Percentiles rank a stretch among this genome's conserved stretches.
phyloP scores from a whole-genome alignment of 2,329 filamentous ascomycete species.

The Botrytis sinoallii region DNA sequence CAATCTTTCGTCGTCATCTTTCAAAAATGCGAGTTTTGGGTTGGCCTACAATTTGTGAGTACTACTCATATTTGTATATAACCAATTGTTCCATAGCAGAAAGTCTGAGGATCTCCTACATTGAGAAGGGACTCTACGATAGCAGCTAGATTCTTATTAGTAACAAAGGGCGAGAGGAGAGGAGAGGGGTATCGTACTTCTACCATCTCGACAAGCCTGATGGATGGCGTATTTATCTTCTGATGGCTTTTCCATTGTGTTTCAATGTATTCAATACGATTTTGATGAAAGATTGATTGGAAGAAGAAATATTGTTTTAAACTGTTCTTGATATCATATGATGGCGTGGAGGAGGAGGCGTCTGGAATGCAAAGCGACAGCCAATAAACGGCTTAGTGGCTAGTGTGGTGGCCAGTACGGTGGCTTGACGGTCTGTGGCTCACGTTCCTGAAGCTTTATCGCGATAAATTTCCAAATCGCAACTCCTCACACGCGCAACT shows the following conservation, averaged over 20 bases:
- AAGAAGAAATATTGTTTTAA: not conserved
- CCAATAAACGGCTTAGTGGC: not conserved
- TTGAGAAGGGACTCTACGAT: conserved; percentile 73
- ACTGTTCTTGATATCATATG: not conserved
- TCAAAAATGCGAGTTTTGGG: conserved; percentile 66
- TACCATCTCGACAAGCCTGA: conserved; percentile 80
- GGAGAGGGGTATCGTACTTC: conserved; percentile 54
- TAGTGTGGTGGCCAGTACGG: not conserved
- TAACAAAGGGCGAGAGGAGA: conserved; percentile 13
- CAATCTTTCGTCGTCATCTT: conserved; percentile 84
- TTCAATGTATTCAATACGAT: not conserved
- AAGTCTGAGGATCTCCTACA: conserved; percentile 44
- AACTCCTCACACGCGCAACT: not conserved
- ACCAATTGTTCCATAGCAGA: not conserved
- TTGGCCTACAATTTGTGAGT: conserved; percentile 56
- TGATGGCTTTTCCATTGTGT: conserved; percentile 15
- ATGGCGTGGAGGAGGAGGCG: conserved; percentile 14
- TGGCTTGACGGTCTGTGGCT: conserved; percentile 3
- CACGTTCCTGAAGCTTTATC: conserved; percentile 17
- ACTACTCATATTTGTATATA: conserved; percentile 8
- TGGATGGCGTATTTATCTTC: conserved; percentile 77
- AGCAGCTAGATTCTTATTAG: conserved; percentile 50
- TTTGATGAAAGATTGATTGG: not conserved
- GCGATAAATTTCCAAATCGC: conserved; percentile 15
- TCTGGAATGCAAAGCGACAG: conserved; percentile 8